phyloP scores from a whole-genome alignment of 768 basidiomycete genomes.

The Mycena amicta region DNA sequence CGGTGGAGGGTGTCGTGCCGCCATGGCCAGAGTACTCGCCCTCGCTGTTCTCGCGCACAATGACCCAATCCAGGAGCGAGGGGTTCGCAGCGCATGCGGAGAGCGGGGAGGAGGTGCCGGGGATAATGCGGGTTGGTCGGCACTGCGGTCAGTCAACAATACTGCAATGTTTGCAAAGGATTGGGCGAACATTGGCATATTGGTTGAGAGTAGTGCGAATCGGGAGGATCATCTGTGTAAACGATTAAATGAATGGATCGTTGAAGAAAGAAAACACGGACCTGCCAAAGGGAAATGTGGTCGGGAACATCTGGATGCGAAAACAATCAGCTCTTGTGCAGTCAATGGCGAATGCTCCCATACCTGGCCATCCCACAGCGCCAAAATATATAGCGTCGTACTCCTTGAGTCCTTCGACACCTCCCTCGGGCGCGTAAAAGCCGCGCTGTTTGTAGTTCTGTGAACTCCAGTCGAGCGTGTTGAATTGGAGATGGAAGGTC shows the following conservation, averaged over 20 bases:
- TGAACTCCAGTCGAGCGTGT: constrained; percentile 50
- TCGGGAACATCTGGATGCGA: constrained; percentile 49
- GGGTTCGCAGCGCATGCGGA: constrained; percentile 42
- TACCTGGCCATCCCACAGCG: constrained; percentile 35
- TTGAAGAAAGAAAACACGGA: constrained; percentile 17
- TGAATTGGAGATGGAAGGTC: constrained; percentile 45
- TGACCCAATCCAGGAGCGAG: constrained; percentile 51
- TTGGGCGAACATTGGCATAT: constrained; percentile 54
- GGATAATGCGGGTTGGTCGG: constrained; percentile 48
- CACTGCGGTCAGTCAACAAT: no score
- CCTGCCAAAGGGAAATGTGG: constrained; percentile 59
- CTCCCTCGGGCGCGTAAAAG: constrained; percentile 48
- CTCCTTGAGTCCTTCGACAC: constrained; percentile 40
- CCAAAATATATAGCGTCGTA: constrained; percentile 54
- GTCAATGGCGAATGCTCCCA: no score
- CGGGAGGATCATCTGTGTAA: constrained; percentile 35
- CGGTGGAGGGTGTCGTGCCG: constrained; percentile 43
- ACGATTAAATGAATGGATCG: neutral
- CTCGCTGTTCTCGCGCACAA: constrained; percentile 59
- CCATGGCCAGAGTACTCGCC: constrained; percentile 58
- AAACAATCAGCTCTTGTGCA: constrained; percentile 20
- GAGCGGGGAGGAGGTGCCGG: constrained; percentile 49
- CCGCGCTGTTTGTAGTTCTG: constrained; percentile 50
- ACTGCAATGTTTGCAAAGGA: no score
- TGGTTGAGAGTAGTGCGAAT: constrained; percentile 57